These are phyloP conservation scores for Calonectria hongkongensis DNA, from an alignment of 2,329 filamentous ascomycete genomes.

Conservation along the genomic window DNA sequence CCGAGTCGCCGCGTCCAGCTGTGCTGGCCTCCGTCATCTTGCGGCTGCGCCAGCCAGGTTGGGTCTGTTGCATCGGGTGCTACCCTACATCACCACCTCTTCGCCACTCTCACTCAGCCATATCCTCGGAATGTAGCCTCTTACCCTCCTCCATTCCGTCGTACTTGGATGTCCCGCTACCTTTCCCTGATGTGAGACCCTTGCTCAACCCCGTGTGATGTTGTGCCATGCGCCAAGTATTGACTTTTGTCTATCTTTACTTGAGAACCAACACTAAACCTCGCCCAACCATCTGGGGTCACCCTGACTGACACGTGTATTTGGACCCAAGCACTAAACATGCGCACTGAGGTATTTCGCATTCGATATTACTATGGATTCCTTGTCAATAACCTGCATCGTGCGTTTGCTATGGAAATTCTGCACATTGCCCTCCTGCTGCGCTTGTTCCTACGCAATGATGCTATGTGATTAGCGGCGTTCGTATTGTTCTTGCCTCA, in stretches of 20 bases:
- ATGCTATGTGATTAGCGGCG: background rate
- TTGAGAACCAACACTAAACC: background rate
- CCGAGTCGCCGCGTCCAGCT: constrained; percentile 16
- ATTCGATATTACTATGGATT: background rate
- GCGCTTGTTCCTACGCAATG: background rate
- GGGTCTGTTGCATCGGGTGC: constrained; percentile 12
- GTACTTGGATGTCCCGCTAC: constrained; percentile 1
- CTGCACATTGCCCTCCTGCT: background rate
- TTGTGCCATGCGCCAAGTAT: background rate
- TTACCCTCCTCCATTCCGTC: background rate
- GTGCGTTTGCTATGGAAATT: constrained; percentile 2
- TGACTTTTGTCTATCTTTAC: background rate
- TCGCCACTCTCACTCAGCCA: constrained; percentile 27
- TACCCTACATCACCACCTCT: constrained; percentile 30
- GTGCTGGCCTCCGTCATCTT: constrained; percentile 20
- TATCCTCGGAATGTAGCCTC: constrained; percentile 9
- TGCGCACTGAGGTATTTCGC: constrained; percentile 17
- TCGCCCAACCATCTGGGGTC: background rate
- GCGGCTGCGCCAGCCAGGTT: constrained; percentile 12
- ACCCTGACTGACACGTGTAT: constrained; percentile 17
- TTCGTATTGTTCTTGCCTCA: constrained; percentile 2
- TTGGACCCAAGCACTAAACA: background rate
- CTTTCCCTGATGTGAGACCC: background rate
- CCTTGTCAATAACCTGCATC: constrained; percentile 4
- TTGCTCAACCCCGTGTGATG: background rate